A percentile compares a stretch with the other conserved stretches of the same genome.
These are phyloP conservation scores for Thuja plicata DNA, from an alignment of 83 land plant species.

Conservation along the genomic window DNA sequence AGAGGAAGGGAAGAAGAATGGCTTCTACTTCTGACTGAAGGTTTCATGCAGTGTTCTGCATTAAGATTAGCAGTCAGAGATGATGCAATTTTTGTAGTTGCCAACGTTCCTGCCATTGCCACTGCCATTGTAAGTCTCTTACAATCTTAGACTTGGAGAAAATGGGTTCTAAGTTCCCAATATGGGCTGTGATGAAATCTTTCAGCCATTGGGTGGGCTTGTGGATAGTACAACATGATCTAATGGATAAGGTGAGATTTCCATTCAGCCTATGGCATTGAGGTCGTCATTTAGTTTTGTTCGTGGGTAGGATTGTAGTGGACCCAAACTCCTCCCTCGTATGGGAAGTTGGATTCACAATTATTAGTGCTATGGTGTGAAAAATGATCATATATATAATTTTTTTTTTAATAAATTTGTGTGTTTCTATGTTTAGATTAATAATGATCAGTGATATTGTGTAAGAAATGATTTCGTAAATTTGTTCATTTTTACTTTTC, in stretches of 20 bases:
- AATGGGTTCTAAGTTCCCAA: not conserved
- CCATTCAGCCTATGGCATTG: conserved; percentile 27
- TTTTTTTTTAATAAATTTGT: too few species aligned
- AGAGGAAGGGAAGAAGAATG: conserved; percentile 4
- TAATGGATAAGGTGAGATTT: conserved; percentile 77
- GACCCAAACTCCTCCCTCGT: not conserved
- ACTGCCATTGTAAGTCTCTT: not conserved
- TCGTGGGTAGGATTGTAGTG: not conserved
- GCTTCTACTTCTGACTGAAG: not conserved
- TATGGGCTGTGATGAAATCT: not conserved
- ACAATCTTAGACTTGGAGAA: not conserved
- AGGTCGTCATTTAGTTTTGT: not conserved
- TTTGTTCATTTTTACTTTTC: too few species aligned
- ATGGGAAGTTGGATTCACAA: too few species aligned
- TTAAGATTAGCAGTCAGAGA: conserved; percentile 14
- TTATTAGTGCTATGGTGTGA: too few species aligned
- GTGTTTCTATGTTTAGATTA: too few species aligned
- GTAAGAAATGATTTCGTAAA: too few species aligned
- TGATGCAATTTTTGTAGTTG: conserved; percentile 35
- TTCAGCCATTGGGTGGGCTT: not conserved
- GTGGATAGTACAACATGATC: conserved; percentile 29
- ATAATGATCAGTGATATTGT: too few species aligned
- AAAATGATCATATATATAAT: too few species aligned
- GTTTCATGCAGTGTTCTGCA: not conserved
- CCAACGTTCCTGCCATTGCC: conserved; percentile 57